These are phyloP conservation scores for Lasiodiplodia hormozganensis DNA, from an alignment of 2,329 filamentous ascomycete genomes.

Conservation along the genomic window DNA sequence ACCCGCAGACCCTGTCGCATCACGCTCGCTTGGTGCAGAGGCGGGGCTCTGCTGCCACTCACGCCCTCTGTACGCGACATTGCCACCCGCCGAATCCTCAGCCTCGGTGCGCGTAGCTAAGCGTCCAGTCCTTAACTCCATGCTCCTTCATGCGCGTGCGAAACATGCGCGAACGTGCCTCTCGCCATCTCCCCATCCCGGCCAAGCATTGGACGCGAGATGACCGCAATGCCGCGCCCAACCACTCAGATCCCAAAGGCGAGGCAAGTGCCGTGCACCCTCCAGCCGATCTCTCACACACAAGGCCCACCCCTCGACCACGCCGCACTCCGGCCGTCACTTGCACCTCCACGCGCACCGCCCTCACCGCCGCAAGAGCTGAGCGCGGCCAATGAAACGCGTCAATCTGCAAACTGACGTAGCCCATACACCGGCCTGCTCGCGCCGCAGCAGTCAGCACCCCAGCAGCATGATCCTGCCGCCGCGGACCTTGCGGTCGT, in stretches of 20 bases:
- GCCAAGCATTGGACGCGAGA: background rate
- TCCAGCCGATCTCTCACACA: constrained; percentile 10
- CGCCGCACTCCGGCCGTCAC: background rate
- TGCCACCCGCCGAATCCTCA: constrained; percentile 11
- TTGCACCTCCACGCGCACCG: constrained; percentile 10
- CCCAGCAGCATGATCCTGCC: constrained; percentile 2
- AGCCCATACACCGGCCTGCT: constrained; percentile 2
- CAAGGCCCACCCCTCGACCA: background rate
- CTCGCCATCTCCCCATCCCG: background rate
- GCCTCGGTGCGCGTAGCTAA: background rate
- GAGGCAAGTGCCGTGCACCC: background rate
- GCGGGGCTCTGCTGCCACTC: constrained; percentile 1
- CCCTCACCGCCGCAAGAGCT: constrained; percentile 9
- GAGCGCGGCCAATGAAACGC: background rate
- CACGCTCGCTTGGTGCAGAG: constrained; percentile 15
- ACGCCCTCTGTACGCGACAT: constrained; percentile 3
- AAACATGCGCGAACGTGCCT: constrained; percentile 19
- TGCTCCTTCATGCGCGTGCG: constrained; percentile 22
- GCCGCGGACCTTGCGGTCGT: background rate
- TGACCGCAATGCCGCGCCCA: background rate
- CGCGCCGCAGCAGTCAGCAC: constrained; percentile 14
- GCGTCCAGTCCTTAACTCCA: constrained; percentile 1
- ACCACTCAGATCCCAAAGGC: background rate
- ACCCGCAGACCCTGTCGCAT: constrained; percentile 23
- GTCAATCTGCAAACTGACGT: background rate